Evolutionary conservation across 805 yeast genomes (phyloP), one percentile per base, ranked within the genome.

Genomic region (Candida vartiovaarae): DNA sequence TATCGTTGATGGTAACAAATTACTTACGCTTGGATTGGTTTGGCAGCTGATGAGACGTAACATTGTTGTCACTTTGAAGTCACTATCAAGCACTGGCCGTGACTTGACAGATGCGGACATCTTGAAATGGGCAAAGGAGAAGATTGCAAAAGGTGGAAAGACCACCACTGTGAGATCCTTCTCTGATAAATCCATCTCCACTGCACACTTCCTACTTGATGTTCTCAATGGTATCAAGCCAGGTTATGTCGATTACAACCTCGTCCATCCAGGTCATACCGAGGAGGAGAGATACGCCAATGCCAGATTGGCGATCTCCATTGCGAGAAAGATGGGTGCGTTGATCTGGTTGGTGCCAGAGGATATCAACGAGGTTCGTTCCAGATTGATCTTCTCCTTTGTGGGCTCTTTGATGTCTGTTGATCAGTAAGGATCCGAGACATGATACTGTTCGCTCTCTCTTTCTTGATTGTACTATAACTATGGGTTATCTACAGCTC

Each of bases 261-360:
- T 93, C 56, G 98, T 93, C 5, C 75, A 82, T 43, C 76, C 81
- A 40, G 95, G 95, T 35, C 63, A 67, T 35, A 80, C 84, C 32
- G 93, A 84, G 15, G 96, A 88, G 48, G 96, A 91, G 52, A 78
- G 75, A 60, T 88, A 88, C 61, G 95, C 95, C 34, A 93, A 93
- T 63, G 99, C 98, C 23, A 84, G 87, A 71, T 76, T 93, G 63
- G 99, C 99, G 23, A 93, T 93, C 62, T 93, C 98, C 3, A 93
- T 93, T 59, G 99, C 99, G 32, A 84, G 99, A 76, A 93, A 93
- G 67, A 71, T 93, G 55, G 99, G 99, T 49, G 99, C 96, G 34
- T 78, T 93, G 62, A 93, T 93, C 59, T 93, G 97, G 97, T 75
- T 93, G 55, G 96, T 93, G n/a, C 99, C 99, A n/a, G 99, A 93